These are phyloP conservation scores for Arthrobotrys conoides DNA, from an alignment of 2,329 filamentous ascomycete genomes.

Conservation along the genomic window DNA sequence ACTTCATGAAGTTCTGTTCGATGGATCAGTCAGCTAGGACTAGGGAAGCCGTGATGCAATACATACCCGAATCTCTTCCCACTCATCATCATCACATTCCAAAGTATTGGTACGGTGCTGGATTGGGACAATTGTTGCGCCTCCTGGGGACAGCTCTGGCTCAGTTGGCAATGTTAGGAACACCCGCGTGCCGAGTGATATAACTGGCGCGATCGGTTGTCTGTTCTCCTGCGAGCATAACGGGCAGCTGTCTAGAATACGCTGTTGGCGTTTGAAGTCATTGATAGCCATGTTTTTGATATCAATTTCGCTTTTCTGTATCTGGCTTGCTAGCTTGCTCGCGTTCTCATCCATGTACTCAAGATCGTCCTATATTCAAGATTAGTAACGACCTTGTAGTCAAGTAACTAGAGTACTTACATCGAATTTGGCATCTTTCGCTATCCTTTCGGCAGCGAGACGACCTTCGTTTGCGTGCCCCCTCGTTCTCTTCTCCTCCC, in stretches of 20 bases:
- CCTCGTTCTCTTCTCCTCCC: slow-evolving; percentile 89
- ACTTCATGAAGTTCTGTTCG: slow-evolving; percentile 91
- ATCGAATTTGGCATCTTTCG: slow-evolving; percentile 90
- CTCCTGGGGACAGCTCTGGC: slow-evolving; percentile 83
- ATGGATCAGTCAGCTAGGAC: slow-evolving; percentile 9
- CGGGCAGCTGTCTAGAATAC: slow-evolving; percentile 86
- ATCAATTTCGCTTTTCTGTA: slow-evolving; percentile 88
- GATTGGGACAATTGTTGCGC: slow-evolving; percentile 89
- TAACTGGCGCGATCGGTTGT: slow-evolving; percentile 84
- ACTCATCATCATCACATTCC: slow-evolving; percentile 99
- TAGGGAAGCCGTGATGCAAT: not conserved
- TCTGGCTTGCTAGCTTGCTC: slow-evolving; percentile 84
- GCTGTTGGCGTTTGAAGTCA: slow-evolving; percentile 91
- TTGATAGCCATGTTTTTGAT: slow-evolving; percentile 88
- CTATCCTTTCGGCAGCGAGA: slow-evolving; percentile 90
- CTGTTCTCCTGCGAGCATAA: slow-evolving; percentile 89
- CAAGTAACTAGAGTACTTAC: slow-evolving; percentile 66
- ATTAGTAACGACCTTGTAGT: slow-evolving; percentile 24
- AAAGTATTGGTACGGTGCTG: slow-evolving; percentile 89
- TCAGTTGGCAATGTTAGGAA: slow-evolving; percentile 91
- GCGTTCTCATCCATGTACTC: slow-evolving; percentile 99
- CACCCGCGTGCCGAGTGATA: slow-evolving; percentile 87
- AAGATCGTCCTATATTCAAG: slow-evolving; percentile 76
- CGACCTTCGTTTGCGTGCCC: slow-evolving; percentile 82
- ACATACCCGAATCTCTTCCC: slow-evolving; percentile 86